These are phyloP conservation scores for Kodamaea sagamina DNA, from an alignment of 805 yeast genomes.

Conservation along the genomic window DNA sequence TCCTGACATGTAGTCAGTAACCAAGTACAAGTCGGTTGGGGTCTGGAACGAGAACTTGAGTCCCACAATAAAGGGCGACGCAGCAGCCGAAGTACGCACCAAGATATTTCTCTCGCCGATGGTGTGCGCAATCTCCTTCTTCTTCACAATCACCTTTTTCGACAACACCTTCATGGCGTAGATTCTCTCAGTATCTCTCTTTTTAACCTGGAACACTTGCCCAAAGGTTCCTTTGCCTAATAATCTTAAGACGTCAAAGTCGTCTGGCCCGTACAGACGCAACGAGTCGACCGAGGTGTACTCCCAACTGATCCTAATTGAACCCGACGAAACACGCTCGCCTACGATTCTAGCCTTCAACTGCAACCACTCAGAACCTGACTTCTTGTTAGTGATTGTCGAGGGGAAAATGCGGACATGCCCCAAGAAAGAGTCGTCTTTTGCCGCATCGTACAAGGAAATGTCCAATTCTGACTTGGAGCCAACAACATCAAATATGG, in stretches of 20 bases:
- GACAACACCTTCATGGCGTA: slow-evolving; percentile 98
- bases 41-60: slow-evolving; percentile 96
- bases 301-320: slow-evolving; percentile 71
- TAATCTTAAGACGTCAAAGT: slow-evolving; percentile 86
- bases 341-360: slow-evolving; percentile 74
- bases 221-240: slow-evolving; percentile 98
- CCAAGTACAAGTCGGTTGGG: slow-evolving; percentile 85
- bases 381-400: slow-evolving; percentile 40
- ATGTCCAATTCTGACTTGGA: slow-evolving; percentile 81
- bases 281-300: slow-evolving; percentile 65
- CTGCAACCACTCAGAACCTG: slow-evolving; percentile 69
- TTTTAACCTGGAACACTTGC: slow-evolving; percentile 93
- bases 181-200: slow-evolving; percentile 83
- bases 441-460: slow-evolving; percentile 84
- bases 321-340: slow-evolving; percentile 73
- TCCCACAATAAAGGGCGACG: slow-evolving; percentile 92
- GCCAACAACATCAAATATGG: slow-evolving; percentile 88
- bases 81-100: slow-evolving; percentile 87
- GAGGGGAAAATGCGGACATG: slow-evolving; percentile 75
- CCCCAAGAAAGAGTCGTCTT: slow-evolving; percentile 84
- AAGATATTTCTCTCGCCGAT: slow-evolving; percentile 95
- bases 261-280: slow-evolving; percentile 87
- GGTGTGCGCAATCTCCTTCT: slow-evolving; percentile 97
- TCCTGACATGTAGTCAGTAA: slow-evolving; percentile 97
- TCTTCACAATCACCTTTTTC: slow-evolving; percentile 91